phyloP scores from a whole-genome alignment of 2,329 filamentous ascomycete genomes.

The Endothia cerciana region DNA sequence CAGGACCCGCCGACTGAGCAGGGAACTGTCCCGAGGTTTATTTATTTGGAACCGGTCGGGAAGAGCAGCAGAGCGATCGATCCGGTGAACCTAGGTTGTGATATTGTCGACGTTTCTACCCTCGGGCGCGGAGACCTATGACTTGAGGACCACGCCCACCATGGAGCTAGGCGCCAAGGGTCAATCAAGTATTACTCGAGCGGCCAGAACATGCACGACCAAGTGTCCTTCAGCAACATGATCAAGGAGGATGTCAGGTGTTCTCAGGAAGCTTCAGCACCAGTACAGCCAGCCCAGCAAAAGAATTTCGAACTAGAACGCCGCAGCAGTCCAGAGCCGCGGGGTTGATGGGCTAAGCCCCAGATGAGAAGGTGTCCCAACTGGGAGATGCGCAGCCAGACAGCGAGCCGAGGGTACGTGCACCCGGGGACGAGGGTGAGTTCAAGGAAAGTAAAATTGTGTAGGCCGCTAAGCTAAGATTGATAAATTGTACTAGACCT shows the following conservation, averaged over 20 bases:
- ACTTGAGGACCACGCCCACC: not conserved
- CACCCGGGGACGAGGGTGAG: not conserved
- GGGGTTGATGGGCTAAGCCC: not conserved
- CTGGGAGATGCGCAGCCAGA: not conserved
- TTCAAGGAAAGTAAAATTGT: not conserved
- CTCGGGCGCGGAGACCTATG: not conserved
- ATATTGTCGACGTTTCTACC: not conserved
- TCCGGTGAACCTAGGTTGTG: not conserved
- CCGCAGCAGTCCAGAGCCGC: not conserved
- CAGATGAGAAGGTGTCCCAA: not conserved
- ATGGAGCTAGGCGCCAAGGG: not conserved
- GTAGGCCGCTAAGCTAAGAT: not conserved
- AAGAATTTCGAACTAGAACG: not conserved
- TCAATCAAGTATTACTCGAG: no score
- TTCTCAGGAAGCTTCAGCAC: not conserved
- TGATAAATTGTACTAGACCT: not conserved
- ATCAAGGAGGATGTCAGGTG: no score
- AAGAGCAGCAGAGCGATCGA: not conserved
- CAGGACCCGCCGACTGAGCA: not conserved
- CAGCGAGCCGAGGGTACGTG: not conserved
- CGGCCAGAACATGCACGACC: no score
- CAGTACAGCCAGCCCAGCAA: no score
- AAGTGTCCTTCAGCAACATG: no score
- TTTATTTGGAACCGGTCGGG: not conserved
- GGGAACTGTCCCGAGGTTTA: not conserved